Conservation (phyloP, 768 basidiomycete genomes). For the Candolleomyces efflorescens region DNA sequence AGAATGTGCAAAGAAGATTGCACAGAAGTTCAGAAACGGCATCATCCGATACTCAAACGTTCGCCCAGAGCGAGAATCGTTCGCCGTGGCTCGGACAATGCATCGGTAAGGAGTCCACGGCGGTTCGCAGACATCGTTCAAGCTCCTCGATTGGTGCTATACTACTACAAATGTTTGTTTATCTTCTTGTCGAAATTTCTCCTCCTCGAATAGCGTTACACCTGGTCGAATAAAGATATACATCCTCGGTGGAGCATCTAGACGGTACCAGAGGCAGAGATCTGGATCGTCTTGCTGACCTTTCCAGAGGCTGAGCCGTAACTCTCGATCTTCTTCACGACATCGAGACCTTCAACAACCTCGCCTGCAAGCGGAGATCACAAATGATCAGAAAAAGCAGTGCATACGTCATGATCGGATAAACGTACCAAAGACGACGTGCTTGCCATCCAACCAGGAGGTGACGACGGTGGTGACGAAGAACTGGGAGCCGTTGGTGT, state of each 20-base stretch:
- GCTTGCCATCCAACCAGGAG: slow-evolving; percentile 75
- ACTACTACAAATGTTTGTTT: not conserved
- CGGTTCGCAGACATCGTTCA: not conserved
- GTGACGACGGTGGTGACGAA: slow-evolving; percentile 85
- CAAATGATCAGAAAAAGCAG: not conserved
- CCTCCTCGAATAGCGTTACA: not conserved
- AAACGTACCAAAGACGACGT: slow-evolving; percentile 78
- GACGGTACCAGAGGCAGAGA: slow-evolving; percentile 51
- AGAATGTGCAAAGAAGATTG: too few relatives aligned
- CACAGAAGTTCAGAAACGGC: too few relatives aligned
- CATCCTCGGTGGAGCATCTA: slow-evolving; percentile 13
- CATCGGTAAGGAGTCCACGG: too few relatives aligned
- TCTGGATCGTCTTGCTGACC: slow-evolving; percentile 43
- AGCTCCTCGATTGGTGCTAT: not conserved
- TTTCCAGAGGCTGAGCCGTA: slow-evolving; percentile 35
- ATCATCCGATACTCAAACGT: too few relatives aligned
- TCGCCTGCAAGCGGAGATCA: slow-evolving; percentile 37
- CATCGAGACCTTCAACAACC: slow-evolving; percentile 61
- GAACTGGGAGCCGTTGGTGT: slow-evolving; percentile 88
- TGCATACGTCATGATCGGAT: not conserved
- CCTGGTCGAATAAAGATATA: not conserved
- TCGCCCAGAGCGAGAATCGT: too few relatives aligned
- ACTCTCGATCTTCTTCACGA: slow-evolving; percentile 43
- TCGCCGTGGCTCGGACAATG: too few relatives aligned
- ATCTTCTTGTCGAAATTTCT: not conserved